Conservation (phyloP, 2,329 filamentous ascomycete species). For the Talaromyces amestolkiae region DNA sequence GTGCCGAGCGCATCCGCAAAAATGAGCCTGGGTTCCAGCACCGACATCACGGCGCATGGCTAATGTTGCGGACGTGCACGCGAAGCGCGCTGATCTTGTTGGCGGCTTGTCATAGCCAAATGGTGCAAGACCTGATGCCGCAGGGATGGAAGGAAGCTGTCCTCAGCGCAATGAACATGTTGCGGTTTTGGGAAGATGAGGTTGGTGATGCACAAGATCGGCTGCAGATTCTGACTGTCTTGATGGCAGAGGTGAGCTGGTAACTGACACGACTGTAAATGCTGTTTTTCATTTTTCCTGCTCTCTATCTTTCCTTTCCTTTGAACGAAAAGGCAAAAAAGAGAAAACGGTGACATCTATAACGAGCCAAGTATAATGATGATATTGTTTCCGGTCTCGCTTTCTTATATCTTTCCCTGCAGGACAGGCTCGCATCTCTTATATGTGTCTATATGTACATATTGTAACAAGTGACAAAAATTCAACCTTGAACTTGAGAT, state of each 20-base stretch:
- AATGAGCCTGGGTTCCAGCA: constrained; percentile 34
- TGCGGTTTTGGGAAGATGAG: constrained; percentile 30
- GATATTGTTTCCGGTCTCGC: not conserved
- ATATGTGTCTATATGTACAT: not conserved
- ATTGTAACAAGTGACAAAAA: not conserved
- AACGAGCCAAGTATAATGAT: constrained; percentile 1
- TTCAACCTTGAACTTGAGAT: not conserved
- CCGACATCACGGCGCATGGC: constrained; percentile 36
- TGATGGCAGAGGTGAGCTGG: constrained; percentile 22
- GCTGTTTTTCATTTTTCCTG: not conserved
- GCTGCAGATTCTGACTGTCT: constrained; percentile 23
- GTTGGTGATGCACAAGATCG: constrained; percentile 28
- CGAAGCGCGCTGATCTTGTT: constrained; percentile 33
- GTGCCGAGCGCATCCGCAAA: constrained; percentile 34
- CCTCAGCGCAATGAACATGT: constrained; percentile 27
- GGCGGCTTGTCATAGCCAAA: constrained; percentile 23
- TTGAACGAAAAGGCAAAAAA: not conserved
- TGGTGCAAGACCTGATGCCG: constrained; percentile 25
- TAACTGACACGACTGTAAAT: not conserved
- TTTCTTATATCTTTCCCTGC: not conserved
- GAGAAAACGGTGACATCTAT: constrained; percentile 7
- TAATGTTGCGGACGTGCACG: constrained; percentile 35
- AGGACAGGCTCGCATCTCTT: not conserved
- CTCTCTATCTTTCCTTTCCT: not conserved
- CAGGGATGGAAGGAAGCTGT: constrained; percentile 27